Percentiles rank a stretch among this genome's conserved stretches.
Conservation (phyloP, 2,329 filamentous ascomycete species). For the Cladosporium sp. region DNA sequence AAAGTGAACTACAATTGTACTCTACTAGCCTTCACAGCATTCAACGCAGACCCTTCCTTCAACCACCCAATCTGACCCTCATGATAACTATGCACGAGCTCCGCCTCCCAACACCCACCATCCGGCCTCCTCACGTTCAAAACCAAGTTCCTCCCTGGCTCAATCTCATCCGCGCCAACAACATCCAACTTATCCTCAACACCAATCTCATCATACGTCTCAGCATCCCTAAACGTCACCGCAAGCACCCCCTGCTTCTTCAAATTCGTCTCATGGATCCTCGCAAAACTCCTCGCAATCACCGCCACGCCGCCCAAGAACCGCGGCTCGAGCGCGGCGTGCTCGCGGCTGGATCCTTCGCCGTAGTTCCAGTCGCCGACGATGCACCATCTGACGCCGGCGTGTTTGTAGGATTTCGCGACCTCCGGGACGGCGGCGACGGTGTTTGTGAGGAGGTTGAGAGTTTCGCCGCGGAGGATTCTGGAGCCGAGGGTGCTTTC, state of each 20-base stretch:
- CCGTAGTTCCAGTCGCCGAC: constrained; percentile 99
- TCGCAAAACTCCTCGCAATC: constrained; percentile 91
- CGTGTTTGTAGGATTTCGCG: constrained; percentile 96
- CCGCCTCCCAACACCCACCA: constrained; percentile 70
- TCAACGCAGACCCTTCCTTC: constrained; percentile 93
- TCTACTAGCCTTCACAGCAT: constrained; percentile 71
- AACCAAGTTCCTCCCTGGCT: constrained; percentile 87
- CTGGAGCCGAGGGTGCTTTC: constrained; percentile 72
- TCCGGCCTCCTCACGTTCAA: constrained; percentile 90
- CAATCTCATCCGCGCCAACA: constrained; percentile 76
- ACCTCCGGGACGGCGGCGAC: constrained; percentile 88
- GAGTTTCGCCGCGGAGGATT: constrained; percentile 95
- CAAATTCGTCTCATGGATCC: constrained; percentile 99
- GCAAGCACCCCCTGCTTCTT: constrained; percentile 99
- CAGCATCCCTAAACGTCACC: constrained; percentile 88
- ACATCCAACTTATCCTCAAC: constrained; percentile 91
- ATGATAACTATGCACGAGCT: constrained; percentile 96
- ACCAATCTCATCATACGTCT: constrained; percentile 95
- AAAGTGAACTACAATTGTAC: not conserved
- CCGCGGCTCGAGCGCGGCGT: constrained; percentile 94
- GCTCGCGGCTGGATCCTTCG: constrained; percentile 95
- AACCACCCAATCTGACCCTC: constrained; percentile 98
- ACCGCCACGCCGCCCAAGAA: constrained; percentile 96
- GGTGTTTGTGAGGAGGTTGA: constrained; percentile 82
- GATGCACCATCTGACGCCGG: constrained; percentile 95